Conservation (phyloP, 2,329 filamentous ascomycete species). For the Penicillium oxalicum region DNA sequence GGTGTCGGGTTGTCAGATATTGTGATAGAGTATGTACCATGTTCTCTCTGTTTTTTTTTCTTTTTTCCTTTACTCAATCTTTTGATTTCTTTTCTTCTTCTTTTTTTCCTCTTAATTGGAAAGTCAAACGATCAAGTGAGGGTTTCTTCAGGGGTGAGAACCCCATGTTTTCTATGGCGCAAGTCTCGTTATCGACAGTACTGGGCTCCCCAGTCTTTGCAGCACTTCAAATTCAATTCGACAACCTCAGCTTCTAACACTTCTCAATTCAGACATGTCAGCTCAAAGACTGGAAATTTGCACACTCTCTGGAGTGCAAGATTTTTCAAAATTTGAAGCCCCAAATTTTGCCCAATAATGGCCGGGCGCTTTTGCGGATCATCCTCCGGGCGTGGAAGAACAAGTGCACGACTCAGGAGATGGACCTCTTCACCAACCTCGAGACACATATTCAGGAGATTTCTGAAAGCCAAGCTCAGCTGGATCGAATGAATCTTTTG, state of each 20-base stretch:
- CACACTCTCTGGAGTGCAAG: conserved; percentile 56
- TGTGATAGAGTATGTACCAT: conserved; percentile 50
- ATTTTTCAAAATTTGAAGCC: conserved; percentile 44
- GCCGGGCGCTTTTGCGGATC: conserved; percentile 51
- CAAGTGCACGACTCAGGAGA: conserved; percentile 34
- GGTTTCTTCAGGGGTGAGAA: no score
- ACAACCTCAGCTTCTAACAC: no score
- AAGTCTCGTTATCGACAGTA: no score
- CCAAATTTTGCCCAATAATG: conserved; percentile 49
- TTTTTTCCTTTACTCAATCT: not conserved
- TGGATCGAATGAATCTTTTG: conserved; percentile 48
- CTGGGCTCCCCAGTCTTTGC: no score
- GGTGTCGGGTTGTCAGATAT: conserved; percentile 54
- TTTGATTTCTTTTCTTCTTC: no score
- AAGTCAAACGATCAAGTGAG: no score
- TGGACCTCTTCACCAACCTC: conserved; percentile 41
- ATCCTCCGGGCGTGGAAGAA: conserved; percentile 39
- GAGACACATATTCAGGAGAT: conserved; percentile 48
- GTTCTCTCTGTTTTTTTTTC: not conserved
- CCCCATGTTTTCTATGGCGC: no score
- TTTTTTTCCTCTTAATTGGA: no score
- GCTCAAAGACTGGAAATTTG: conserved; percentile 51
- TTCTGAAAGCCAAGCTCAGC: conserved; percentile 34
- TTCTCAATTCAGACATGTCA: conserved; percentile 48
- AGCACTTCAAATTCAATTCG: no score